Base-by-base conservation (phyloP, 257 asterid genomes). In the Solanum paucissectum region DNA sequence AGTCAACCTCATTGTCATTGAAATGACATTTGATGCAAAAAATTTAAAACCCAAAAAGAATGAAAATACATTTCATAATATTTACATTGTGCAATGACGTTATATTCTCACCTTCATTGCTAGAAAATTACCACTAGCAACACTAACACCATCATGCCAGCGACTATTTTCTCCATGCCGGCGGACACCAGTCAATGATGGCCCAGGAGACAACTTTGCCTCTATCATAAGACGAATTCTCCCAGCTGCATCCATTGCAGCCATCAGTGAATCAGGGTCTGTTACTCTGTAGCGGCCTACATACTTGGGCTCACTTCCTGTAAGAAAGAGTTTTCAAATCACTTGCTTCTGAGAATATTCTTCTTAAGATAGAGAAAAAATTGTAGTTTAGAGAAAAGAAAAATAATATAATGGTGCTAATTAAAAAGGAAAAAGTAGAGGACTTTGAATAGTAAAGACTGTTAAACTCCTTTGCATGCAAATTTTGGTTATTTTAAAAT, bases 211-310 rank as follows among this genome's bases (percentile, higher is more conserved):
- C 76, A 97, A 90, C 90, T 94, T 95, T 16, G 97, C 95, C 89
- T 95, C 96, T 69, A 95, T 85, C 93, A 92, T 89, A 69, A 91
- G 91, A 40, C 92, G 95, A 86, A 90, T 93, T 82, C 92, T 94
- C 87, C 95, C 97, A 2, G 94, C 94, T 81, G 97, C 98, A 90
- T 91, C 93, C 93, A 91, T 94, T 75, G 99, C 96, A 69, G 99
- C 98, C 81, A 88, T 87, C 76, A 95, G 98, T 46, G 99, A 95
- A 88, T 96, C 96, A 82, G 98, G 83, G 87, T 97, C 99, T 4
- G 99, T 95, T 89, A 96, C 89, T 92, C 99, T 97, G 91, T 97
- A 97, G 90, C 97, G 91, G 86, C 99, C 99, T 82, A 89, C 95
- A 88, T 94, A 96, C 92, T 91, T 94, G 66, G 99, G 95, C 79